A percentile compares a stretch with the other conserved stretches of the same genome.
Conservation (phyloP, 2,329 filamentous ascomycete genomes). For the Alternaria postmessia region DNA sequence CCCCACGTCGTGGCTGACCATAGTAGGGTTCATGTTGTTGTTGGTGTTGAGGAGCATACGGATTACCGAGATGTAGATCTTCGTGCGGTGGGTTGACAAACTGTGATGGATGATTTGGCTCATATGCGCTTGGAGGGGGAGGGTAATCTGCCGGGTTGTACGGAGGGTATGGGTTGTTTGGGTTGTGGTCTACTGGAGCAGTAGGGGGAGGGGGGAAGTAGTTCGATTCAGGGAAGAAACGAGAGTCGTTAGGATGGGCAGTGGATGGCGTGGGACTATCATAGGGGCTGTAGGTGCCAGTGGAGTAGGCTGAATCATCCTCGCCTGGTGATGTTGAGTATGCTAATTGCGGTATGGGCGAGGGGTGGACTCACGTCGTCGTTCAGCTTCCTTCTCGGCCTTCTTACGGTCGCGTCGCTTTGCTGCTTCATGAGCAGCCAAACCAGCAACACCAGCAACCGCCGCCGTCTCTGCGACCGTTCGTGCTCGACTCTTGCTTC, state of each 20-base stretch:
- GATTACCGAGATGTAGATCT: slow-evolving; percentile 41
- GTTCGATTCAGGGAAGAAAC: slow-evolving; percentile 56
- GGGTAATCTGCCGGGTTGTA: slow-evolving; percentile 57
- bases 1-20: slow-evolving; percentile 48
- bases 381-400: slow-evolving; percentile 60
- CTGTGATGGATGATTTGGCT: slow-evolving; percentile 38
- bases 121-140: slow-evolving; percentile 35
- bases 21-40: slow-evolving; percentile 37
- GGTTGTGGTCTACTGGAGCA: slow-evolving; percentile 39
- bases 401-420: slow-evolving; percentile 66
- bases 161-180: slow-evolving; percentile 40
- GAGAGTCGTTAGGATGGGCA: slow-evolving; percentile 40
- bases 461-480: slow-evolving; percentile 64
- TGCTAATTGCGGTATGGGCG: slow-evolving; percentile 17
- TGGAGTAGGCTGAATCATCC: slow-evolving; percentile 48
- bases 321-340: slow-evolving; percentile 40
- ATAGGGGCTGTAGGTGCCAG: slow-evolving; percentile 40
- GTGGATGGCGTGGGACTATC: slow-evolving; percentile 45
- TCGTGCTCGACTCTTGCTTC: slow-evolving; percentile 59
- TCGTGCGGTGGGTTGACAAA: slow-evolving; percentile 42
- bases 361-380: slow-evolving; percentile 56
- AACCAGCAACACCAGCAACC: slow-evolving; percentile 65
- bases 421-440: slow-evolving; percentile 65
- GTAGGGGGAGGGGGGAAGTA: slow-evolving; percentile 60
- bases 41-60: slow-evolving; percentile 35